phyloP scores from a whole-genome alignment of 139 green algal species.

The Coelastrella sp. region DNA sequence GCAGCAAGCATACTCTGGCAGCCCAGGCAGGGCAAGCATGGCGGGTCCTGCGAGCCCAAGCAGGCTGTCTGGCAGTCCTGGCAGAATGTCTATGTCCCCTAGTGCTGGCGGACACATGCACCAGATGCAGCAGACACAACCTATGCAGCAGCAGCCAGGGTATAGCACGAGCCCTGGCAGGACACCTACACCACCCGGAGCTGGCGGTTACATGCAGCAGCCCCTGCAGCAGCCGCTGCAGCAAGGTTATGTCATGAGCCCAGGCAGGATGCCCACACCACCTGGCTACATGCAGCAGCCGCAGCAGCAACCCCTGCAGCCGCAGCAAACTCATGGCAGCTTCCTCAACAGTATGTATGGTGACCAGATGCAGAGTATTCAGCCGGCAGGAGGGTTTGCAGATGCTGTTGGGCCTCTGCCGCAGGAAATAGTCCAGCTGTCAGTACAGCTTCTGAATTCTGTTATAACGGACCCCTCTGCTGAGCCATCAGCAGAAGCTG shows the following conservation, averaged over 20 bases:
- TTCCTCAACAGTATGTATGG: not conserved
- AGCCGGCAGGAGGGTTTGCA: not conserved
- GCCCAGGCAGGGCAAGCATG: not conserved
- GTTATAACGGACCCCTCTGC: not conserved
- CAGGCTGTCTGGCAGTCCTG: not conserved
- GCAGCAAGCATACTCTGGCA: not conserved
- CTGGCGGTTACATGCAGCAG: not conserved
- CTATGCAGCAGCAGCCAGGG: not conserved
- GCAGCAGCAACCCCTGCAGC: not conserved
- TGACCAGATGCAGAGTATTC: not conserved
- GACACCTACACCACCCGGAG: not conserved
- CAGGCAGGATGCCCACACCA: too few species aligned
- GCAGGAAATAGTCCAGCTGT: constrained; percentile 15
- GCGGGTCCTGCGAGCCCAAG: not conserved
- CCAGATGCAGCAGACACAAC: constrained; percentile 11
- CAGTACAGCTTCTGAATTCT: not conserved
- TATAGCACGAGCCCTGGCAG: not conserved
- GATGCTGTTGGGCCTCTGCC: not conserved
- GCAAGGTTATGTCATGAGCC: too few species aligned
- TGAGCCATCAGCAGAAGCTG: not conserved
- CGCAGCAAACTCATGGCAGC: not conserved
- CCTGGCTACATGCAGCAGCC: too few species aligned
- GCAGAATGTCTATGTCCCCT: not conserved
- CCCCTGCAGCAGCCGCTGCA: too few species aligned
- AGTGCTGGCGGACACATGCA: not conserved